These are phyloP conservation scores for Neobulgaria alba DNA, from an alignment of 2,329 filamentous ascomycete species.

Conservation along the genomic window DNA sequence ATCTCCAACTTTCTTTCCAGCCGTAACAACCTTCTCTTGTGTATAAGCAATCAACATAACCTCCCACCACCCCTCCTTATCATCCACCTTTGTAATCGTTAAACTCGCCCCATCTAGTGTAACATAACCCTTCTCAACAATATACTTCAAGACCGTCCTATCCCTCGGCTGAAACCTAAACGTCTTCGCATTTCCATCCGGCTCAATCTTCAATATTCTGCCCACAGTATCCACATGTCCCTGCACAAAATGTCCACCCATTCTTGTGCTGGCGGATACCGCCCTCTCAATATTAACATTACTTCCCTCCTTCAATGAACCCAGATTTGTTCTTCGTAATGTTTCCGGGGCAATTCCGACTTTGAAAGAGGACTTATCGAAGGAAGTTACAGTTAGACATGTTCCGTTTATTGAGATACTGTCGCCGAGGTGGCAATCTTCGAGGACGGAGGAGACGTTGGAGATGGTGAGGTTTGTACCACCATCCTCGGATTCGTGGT, in stretches of 20 bases:
- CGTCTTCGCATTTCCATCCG: slow-evolving; percentile 84
- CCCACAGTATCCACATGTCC: slow-evolving; percentile 93
- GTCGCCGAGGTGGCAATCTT: slow-evolving; percentile 79
- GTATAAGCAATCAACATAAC: slow-evolving; percentile 98
- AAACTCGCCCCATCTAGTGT: slow-evolving; percentile 90
- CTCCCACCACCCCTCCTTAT: slow-evolving; percentile 76
- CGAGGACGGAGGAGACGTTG: slow-evolving; percentile 61
- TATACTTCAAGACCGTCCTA: slow-evolving; percentile 65
- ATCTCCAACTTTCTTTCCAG: slow-evolving; percentile 29
- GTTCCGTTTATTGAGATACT: slow-evolving; percentile 94
- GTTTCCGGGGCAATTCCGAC: slow-evolving; percentile 95
- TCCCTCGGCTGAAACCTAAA: slow-evolving; percentile 72
- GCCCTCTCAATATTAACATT: slow-evolving; percentile 90
- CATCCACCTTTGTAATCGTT: slow-evolving; percentile 81
- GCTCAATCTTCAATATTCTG: slow-evolving; percentile 59
- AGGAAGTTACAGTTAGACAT: slow-evolving; percentile 84
- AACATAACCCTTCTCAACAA: slow-evolving; percentile 95
- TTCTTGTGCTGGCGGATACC: slow-evolving; percentile 81
- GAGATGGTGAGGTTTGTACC: slow-evolving; percentile 87
- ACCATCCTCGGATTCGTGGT: slow-evolving; percentile 71
- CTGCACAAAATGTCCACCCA: slow-evolving; percentile 98
- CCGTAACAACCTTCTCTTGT: slow-evolving; percentile 70
- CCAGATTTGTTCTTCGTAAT: slow-evolving; percentile 91
- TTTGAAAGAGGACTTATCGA: slow-evolving; percentile 60
- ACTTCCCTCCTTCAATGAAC: slow-evolving; percentile 54